A percentile compares a stretch with the other conserved stretches of the same genome.
Evolutionary conservation across 2,329 filamentous ascomycete species (phyloP).

Genomic region (Cladosporium halotolerans): DNA sequence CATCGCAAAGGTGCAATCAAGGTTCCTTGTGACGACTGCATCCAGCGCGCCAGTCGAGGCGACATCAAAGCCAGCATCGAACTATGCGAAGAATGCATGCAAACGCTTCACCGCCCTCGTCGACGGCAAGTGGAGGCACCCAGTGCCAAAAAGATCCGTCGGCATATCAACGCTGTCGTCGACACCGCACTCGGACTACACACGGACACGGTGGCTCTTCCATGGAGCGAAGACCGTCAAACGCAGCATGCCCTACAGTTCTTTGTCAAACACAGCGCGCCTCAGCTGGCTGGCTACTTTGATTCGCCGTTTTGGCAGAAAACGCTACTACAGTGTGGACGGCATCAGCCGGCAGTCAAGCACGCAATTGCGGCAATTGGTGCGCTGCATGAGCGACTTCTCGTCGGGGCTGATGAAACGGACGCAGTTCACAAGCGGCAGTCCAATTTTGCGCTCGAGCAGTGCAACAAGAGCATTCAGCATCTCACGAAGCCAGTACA

Average conservation of each 20-base stretch:
- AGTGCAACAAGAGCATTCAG: slow-evolving; percentile 23
- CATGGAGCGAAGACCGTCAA: slow-evolving; percentile 17
- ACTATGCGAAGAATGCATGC: slow-evolving; percentile 20
- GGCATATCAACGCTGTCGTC: slow-evolving; percentile 17
- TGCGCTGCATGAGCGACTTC: slow-evolving; percentile 20
- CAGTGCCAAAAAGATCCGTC: slow-evolving; percentile 11
- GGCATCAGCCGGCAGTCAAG: slow-evolving; percentile 18
- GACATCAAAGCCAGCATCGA: slow-evolving; percentile 6
- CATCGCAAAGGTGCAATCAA: slow-evolving; percentile 7
- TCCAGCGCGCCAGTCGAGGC: slow-evolving; percentile 19
- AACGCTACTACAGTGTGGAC: slow-evolving; percentile 18
- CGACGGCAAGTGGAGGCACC: slow-evolving; percentile 9
- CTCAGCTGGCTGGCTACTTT: slow-evolving; percentile 22
- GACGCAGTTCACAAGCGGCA: slow-evolving; percentile 11
- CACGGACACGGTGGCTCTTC: slow-evolving; percentile 12
- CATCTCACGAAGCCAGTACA: slow-evolving; percentile 13
- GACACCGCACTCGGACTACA: slow-evolving; percentile 15
- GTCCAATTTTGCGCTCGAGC: slow-evolving; percentile 20
- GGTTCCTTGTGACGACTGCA: slow-evolving; percentile 23
- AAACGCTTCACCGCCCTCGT: slow-evolving; percentile 16
- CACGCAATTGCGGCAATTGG: slow-evolving; percentile 22
- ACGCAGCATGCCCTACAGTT: slow-evolving; percentile 21
- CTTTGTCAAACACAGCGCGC: slow-evolving; percentile 20
- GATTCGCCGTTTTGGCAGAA: slow-evolving; percentile 24
- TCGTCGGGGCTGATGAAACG: slow-evolving; percentile 15